Evolutionary conservation across 768 basidiomycete species (phyloP), one percentile per base, ranked within the genome.

Genomic region (Boletus speciosus): DNA sequence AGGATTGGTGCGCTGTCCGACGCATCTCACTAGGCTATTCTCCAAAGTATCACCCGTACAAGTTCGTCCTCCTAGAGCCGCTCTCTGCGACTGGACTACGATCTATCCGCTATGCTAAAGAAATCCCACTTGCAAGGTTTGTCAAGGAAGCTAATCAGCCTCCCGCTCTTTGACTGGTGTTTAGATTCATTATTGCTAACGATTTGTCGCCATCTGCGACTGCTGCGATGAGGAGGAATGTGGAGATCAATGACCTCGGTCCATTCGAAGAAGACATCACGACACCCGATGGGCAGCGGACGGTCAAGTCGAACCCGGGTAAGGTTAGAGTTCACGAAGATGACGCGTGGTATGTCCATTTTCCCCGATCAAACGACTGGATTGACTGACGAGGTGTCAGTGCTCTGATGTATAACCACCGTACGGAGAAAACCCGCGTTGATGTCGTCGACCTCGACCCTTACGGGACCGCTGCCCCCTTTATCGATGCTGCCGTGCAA

Each of bases 401-500:
- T 64, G 79, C 88, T 4, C 74, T 94, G 47, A 93, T 99, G 91
- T 98, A 97, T 66, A 80, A 79, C 44, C 93, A 94, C 65, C 85
- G 94, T 37, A 76, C 83, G 29, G 85, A 85, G 48, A 79, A 76
- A 43, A 72, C 77, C 11, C 83, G 86, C 3, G 94, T 98, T 19
- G 95, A 98, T 58, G 91, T 91, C 29, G 85, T 99, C n/a, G 97
- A 99, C 68, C 80, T 99, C 27, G 97, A 99, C 68, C 97, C 97
- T 0, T 99, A 98, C 64, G 97, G 97, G 1, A 96, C 93, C 9
- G 97, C 97, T 0, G 88, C 93, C 5, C 97, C 96, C 3, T 99
- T 99, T 68, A 87, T 99, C 27, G 97, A 99, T 62, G 87, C 87
- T 21, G 94, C 96, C 0, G 85, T 99, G 15, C 94, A 98, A 63